A percentile compares a stretch with the other conserved stretches of the same genome.
Conservation (phyloP, 345 rosid genomes). For the Noccaea caerulescens region DNA sequence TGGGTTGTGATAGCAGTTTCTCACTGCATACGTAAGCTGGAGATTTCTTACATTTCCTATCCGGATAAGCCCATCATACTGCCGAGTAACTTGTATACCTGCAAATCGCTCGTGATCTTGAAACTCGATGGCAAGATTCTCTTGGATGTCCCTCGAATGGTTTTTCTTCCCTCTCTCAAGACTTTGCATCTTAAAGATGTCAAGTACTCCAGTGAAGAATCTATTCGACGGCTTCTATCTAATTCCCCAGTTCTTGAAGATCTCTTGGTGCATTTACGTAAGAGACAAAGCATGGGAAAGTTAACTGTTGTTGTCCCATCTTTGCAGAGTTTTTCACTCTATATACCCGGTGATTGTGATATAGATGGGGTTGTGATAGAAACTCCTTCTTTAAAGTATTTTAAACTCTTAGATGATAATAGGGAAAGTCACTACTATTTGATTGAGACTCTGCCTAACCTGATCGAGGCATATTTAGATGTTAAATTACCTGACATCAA, state of each 20-base stretch:
- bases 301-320: conserved; percentile 11
- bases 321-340: conserved; percentile 21
- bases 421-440: neutral
- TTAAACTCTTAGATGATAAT: neutral
- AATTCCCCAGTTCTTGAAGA: conserved; percentile 16
- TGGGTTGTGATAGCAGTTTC: too few species aligned
- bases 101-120: conserved; percentile 2
- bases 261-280: neutral
- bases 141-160: conserved; percentile 23
- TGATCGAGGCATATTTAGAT: conserved; percentile 3
- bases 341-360: rapidly evolving
- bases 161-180: conserved; percentile 13
- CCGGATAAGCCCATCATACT: neutral
- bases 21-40: conserved; percentile 3
- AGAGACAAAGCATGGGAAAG: rapidly evolving
- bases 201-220: neutral
- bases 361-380: neutral
- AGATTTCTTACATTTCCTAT: rapidly evolving
- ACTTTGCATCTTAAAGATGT: neutral
- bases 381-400: conserved; percentile 22
- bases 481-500: neutral
- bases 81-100: conserved; percentile 9
- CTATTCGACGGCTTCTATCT: conserved; percentile 18
- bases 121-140: neutral
- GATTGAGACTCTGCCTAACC: conserved; percentile 20